phyloP scores from a whole-genome alignment of 108 stramenopile species.

The Skeletonema menzelii region DNA sequence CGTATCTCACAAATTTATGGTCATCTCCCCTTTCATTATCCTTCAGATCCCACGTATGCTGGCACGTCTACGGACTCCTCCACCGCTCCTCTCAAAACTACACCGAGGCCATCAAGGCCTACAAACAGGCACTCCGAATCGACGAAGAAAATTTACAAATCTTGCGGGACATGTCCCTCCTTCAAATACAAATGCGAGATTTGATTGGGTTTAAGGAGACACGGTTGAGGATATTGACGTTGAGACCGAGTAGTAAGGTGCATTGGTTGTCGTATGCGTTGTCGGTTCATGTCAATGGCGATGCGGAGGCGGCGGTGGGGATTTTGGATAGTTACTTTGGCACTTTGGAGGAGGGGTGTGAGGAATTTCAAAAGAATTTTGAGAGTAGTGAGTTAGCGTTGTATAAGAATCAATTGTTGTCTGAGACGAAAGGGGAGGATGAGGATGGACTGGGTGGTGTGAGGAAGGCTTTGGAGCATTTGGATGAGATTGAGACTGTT shows the following conservation, averaged over 20 bases:
- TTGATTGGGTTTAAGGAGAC: slow-evolving; percentile 90
- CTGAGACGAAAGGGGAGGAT: slow-evolving; percentile 56
- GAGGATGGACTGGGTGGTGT: slow-evolving; percentile 48
- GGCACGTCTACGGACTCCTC: slow-evolving; percentile 98
- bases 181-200: slow-evolving; percentile 94
- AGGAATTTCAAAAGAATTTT: slow-evolving; percentile 74
- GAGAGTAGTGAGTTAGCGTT: slow-evolving; percentile 92
- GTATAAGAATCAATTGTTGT: slow-evolving; percentile 86
- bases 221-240: slow-evolving; percentile 76
- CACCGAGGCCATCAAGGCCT: slow-evolving; percentile 97
- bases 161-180: slow-evolving; percentile 89
- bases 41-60: slow-evolving; percentile 93
- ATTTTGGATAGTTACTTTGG: slow-evolving; percentile 91
- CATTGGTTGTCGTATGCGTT: slow-evolving; percentile 96
- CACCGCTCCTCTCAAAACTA: slow-evolving; percentile 96
- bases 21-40: not conserved
- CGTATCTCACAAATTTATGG: not conserved
- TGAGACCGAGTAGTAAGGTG: slow-evolving; percentile 84
- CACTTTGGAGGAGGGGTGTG: slow-evolving; percentile 66
- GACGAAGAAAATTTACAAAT: slow-evolving; percentile 94
- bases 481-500: slow-evolving; percentile 57
- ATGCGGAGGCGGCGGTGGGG: slow-evolving; percentile 72
- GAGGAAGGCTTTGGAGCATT: slow-evolving; percentile 83
- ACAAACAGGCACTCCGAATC: slow-evolving; percentile 95
- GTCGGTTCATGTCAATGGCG: slow-evolving; percentile 86